Evolutionary conservation across 331 rosid genomes (phyloP), one percentile per base, ranked within the genome.

Genomic region (Ulmus americana): DNA sequence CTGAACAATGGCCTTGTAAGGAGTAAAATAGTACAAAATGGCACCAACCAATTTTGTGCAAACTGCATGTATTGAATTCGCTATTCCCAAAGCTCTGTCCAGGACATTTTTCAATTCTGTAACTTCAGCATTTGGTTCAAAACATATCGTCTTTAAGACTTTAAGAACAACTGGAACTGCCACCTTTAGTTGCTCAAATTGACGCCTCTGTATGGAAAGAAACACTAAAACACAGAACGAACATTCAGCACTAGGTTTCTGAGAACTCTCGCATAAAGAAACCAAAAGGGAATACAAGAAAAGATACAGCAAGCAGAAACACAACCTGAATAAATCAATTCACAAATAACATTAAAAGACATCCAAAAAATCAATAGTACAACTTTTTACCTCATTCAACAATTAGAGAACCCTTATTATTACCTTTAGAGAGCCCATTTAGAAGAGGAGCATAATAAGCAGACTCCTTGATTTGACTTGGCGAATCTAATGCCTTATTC

Each of bases 391-490:
- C 18, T 14, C 60, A 55, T 15, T 54, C 59, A 18, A 5, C 10
- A 55, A 55, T 10, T 11, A 10, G n/a, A 10, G 7, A 40, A 9
- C 10, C 13, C 20, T 11, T 59, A 67, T 76, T 59, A 67, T 76
- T 77, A 86, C 98, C 96, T 80, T 85, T 86, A 38, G 97, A 85
- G 54, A 87, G 76, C 54, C 90, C 97, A 16, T 61, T 58, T 28
- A 88, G 76, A 72, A 82, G 81, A 76, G 91, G 86, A 59, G 77
- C 65, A 59, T 78, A 67, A 78, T 74, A 85, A 76, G 74, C 65
- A 51, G 84, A 74, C 65, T 77, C 77, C 48, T 60, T 71, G 66
- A 67, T 64, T 71, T 76, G 65, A 67, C 71, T 75, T 10, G 86
- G 77, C 55, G 55, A 63, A 59, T 72, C 86, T 68, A 92, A 76